phyloP scores from a whole-genome alignment of 257 asterid genomes.

The Hygrophila difformis region DNA sequence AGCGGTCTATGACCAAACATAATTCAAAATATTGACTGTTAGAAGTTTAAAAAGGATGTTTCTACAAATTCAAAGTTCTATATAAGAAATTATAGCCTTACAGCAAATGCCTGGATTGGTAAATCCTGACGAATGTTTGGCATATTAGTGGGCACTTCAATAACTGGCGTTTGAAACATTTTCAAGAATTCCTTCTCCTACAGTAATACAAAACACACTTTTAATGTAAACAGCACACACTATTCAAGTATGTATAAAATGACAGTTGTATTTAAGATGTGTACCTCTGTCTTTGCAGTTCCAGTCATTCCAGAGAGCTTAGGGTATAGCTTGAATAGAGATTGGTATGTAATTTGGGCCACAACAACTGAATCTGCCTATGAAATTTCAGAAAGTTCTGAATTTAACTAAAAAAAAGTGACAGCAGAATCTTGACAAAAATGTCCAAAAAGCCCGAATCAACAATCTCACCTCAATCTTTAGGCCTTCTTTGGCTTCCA shows the following conservation, averaged over 20 bases:
- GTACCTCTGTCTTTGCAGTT: slow-evolving; percentile 98
- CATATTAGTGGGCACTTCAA: slow-evolving; percentile 93
- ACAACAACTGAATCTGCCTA: slow-evolving; percentile 95
- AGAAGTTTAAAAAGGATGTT: no score
- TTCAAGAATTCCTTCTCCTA: slow-evolving; percentile 96
- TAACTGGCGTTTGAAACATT: slow-evolving; percentile 85
- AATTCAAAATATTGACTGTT: slow-evolving; percentile 18
- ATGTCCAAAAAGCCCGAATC: slow-evolving; percentile 6
- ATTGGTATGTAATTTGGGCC: slow-evolving; percentile 97
- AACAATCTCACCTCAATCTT: slow-evolving; percentile 58
- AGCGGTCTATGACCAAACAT: slow-evolving; percentile 52
- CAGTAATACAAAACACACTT: not conserved
- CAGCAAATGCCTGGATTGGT: slow-evolving; percentile 93
- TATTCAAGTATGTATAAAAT: slow-evolving; percentile 4
- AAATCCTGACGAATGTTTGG: slow-evolving; percentile 78
- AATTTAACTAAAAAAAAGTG: slow-evolving; percentile 6
- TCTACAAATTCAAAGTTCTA: slow-evolving; percentile 7
- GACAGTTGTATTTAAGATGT: slow-evolving; percentile 13
- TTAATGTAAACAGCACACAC: no score
- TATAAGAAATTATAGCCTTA: slow-evolving; percentile 27
- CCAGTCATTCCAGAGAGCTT: slow-evolving; percentile 99
- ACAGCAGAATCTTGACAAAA: slow-evolving; percentile 1
- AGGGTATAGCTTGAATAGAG: slow-evolving; percentile 89
- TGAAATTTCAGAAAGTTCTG: slow-evolving; percentile 18
- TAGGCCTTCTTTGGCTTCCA: slow-evolving; percentile 96